Evolutionary conservation across 192 early-diverging fungal genomes (phyloP).

Genomic region (Coemansia sp.): DNA sequence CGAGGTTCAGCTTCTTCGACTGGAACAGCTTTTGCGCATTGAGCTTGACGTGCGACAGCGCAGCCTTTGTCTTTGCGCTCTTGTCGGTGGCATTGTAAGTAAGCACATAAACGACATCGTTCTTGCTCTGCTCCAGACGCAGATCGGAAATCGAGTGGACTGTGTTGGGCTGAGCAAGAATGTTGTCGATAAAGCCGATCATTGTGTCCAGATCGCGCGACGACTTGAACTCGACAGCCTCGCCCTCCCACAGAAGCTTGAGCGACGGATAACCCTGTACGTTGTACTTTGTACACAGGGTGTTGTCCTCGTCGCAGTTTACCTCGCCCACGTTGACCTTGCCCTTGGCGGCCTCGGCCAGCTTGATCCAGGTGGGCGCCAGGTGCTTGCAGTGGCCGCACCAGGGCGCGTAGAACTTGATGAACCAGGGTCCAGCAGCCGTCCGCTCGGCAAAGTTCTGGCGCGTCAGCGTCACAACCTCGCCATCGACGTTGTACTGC

Average conservation of each 20-base stretch:
- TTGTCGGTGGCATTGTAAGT: constrained; percentile 50
- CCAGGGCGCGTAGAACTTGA: constrained; percentile 90
- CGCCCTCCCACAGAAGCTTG: constrained; percentile 61
- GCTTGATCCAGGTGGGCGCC: constrained; percentile 73
- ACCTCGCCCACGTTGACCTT: constrained; percentile 81
- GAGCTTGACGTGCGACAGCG: constrained; percentile 29
- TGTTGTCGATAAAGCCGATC: constrained; percentile 56
- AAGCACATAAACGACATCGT: constrained; percentile 61
- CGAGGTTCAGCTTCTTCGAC: constrained; percentile 38
- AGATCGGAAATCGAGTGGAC: constrained; percentile 43
- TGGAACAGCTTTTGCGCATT: constrained; percentile 51
- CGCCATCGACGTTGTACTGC: constrained; percentile 57
- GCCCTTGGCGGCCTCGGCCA: constrained; percentile 64
- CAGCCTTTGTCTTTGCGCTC: constrained; percentile 28
- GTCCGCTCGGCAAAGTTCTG: constrained; percentile 58
- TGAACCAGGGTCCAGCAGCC: constrained; percentile 72
- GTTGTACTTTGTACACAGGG: constrained; percentile 63
- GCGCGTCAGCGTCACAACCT: constrained; percentile 57
- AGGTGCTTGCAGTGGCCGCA: constrained; percentile 85
- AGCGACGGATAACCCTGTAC: constrained; percentile 88
- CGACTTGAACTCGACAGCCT: constrained; percentile 44
- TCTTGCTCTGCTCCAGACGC: constrained; percentile 36
- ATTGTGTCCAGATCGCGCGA: constrained; percentile 58
- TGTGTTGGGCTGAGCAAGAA: constrained; percentile 42
- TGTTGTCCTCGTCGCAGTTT: constrained; percentile 72